These are phyloP conservation scores for Beauveria australis DNA, from an alignment of 2,329 filamentous ascomycete species.

Conservation along the genomic window DNA sequence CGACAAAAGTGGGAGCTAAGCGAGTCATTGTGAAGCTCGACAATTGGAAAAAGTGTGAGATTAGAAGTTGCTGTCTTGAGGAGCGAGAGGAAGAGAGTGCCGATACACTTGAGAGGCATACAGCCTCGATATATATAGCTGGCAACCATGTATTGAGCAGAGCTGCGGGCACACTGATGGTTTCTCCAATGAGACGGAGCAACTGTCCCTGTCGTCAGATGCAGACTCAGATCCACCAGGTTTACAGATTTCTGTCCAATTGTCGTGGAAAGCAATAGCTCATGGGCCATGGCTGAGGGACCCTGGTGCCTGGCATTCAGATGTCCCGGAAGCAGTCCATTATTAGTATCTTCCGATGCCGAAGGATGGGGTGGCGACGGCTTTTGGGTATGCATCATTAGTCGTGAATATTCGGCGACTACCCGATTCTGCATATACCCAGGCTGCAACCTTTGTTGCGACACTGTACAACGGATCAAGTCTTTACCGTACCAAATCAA, in stretches of 20 bases:
- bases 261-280: neutral
- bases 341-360: neutral
- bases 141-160: neutral
- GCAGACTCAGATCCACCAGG: neutral
- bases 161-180: neutral
- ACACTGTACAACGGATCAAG: neutral
- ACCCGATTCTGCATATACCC: conserved; percentile 1
- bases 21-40: conserved; percentile 2
- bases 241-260: neutral
- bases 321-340: neutral
- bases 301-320: neutral
- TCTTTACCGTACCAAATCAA: neutral
- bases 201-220: neutral
- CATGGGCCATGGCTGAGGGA: neutral
- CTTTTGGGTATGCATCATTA: neutral
- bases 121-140: neutral
- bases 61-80: neutral
- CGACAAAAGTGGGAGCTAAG: neutral
- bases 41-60: neutral
- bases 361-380: neutral
- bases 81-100: neutral
- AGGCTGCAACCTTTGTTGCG: neutral
- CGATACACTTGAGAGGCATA: neutral
- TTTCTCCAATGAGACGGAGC: neutral
- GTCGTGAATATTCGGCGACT: neutral